phyloP scores from a whole-genome alignment of 495 filamentous ascomycete genomes.

The Filosporella fistucella region DNA sequence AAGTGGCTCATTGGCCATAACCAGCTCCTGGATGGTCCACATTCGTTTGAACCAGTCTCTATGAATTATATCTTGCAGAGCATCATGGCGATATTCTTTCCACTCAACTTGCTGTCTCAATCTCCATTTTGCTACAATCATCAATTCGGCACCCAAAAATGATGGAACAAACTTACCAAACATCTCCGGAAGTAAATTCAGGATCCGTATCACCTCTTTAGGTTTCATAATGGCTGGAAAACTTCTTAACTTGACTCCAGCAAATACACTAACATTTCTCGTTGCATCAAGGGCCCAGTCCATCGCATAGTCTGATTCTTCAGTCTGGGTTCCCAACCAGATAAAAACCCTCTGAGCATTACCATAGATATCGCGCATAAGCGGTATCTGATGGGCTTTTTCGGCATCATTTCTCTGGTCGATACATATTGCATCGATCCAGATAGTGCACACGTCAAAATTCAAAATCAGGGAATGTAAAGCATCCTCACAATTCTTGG shows the following conservation, averaged over 20 bases:
- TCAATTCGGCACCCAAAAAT: too few relatives aligned
- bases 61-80: neutral
- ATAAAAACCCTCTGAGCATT: conserved; percentile 11
- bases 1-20: conserved; percentile 5
- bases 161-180: neutral
- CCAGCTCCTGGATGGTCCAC: conserved; percentile 21
- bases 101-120: too few relatives aligned
- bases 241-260: neutral
- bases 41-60: conserved; percentile 17
- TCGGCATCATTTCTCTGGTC: neutral
- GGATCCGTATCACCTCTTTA: neutral
- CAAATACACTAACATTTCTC: too few relatives aligned
- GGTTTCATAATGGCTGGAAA: neutral
- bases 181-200: neutral
- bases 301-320: neutral
- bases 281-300: too few relatives aligned
- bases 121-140: too few relatives aligned
- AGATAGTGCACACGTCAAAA: neutral
- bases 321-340: conserved; percentile 16
- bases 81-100: neutral
- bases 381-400: conserved; percentile 12
- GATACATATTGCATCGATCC: conserved; percentile 4
- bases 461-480: neutral
- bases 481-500: neutral
- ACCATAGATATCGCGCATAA: conserved; percentile 18